Evolutionary conservation across 192 early-diverging fungal species (phyloP).

Genomic region (Umbelopsis ramanniana): DNA sequence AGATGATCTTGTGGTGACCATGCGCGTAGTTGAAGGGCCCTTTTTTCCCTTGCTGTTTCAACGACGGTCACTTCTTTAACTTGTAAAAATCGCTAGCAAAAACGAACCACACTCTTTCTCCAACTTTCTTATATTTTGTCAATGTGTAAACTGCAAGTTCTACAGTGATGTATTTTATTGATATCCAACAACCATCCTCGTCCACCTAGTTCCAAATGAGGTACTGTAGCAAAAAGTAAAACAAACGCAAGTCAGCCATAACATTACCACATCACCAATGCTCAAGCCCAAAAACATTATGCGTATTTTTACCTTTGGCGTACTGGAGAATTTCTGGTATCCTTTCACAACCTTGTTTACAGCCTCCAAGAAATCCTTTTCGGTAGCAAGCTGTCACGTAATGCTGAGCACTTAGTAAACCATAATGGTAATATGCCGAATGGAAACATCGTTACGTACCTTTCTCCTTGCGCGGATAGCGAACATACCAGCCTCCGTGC

Average conservation of each 20-base stretch:
- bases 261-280: neutral
- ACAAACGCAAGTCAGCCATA: neutral
- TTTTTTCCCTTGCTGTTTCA: no score
- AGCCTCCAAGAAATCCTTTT: conserved; percentile 99
- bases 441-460: conserved; percentile 36
- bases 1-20: no score
- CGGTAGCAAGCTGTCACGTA: conserved; percentile 78
- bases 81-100: no score
- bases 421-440: no score
- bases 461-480: conserved; percentile 98
- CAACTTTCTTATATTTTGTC: no score
- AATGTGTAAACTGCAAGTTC: neutral
- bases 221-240: conserved; percentile 25
- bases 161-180: conserved; percentile 20
- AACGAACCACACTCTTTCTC: no score
- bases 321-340: conserved; percentile 98
- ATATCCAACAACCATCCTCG: neutral
- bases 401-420: no score
- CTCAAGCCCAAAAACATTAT: neutral
- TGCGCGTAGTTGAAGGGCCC: no score
- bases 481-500: conserved; percentile 99
- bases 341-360: conserved; percentile 99
- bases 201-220: conserved; percentile 39
- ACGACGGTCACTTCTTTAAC: no score
- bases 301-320: conserved; percentile 66